These are phyloP conservation scores for Russula brevipes DNA, from an alignment of 768 basidiomycete genomes.

Conservation along the genomic window DNA sequence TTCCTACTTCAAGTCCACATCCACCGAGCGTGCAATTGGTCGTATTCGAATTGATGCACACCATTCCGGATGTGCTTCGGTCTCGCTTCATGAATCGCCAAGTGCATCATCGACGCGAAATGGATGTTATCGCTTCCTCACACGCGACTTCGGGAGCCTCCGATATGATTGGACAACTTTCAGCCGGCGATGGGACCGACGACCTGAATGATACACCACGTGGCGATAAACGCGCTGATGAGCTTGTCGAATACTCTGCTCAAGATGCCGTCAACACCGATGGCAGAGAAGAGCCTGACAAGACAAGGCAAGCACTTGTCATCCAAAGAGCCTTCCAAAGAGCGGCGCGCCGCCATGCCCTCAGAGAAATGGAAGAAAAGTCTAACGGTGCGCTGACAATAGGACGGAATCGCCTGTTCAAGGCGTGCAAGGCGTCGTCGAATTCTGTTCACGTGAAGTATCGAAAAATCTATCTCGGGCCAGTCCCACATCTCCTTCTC, in stretches of 20 bases:
- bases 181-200: not conserved
- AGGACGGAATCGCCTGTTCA: constrained; percentile 8
- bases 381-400: not conserved
- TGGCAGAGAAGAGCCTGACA: constrained; percentile 6
- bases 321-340: not conserved
- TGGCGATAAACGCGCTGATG: not conserved
- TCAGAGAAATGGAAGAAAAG: not conserved
- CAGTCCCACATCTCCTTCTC: constrained; percentile 18
- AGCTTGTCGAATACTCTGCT: constrained; percentile 1
- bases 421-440: constrained; percentile 8
- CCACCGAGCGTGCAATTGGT: not conserved
- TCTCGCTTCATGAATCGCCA: not conserved
- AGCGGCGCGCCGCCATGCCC: constrained; percentile 3
- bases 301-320: not conserved
- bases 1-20: not conserved
- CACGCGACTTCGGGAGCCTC: not conserved
- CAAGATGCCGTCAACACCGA: not conserved
- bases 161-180: not conserved
- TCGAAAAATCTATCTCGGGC: constrained; percentile 14
- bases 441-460: not conserved
- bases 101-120: not conserved
- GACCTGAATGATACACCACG: not conserved
- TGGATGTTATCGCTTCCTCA: not conserved
- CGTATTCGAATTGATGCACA: not conserved
- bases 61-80: not conserved